These are phyloP conservation scores for Atalantia buxifolia DNA, from an alignment of 345 rosid species.

Conservation along the genomic window DNA sequence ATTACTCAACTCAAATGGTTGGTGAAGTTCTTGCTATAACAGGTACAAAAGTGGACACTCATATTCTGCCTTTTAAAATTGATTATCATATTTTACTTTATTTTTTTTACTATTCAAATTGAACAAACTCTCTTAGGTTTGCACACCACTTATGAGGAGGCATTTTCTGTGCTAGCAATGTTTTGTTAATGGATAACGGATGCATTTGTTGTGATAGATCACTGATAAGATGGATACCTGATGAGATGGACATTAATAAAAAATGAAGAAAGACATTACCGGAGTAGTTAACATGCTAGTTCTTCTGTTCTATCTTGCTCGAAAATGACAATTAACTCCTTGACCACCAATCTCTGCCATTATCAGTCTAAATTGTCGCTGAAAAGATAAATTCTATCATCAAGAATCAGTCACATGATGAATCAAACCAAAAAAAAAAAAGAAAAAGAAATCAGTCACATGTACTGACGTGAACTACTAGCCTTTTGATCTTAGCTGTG, in stretches of 20 bases:
- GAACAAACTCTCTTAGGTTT: neutral
- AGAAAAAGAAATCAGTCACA: too few relatives aligned
- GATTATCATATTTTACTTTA: too few relatives aligned
- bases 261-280: neutral
- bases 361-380: too few relatives aligned
- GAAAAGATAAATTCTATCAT: too few relatives aligned
- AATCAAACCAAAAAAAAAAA: too few relatives aligned
- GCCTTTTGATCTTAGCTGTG: too few relatives aligned
- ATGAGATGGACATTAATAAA: neutral
- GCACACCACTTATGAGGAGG: neutral
- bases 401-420: too few relatives aligned
- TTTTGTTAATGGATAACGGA: neutral
- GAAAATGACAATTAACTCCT: too few relatives aligned
- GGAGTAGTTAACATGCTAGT: too few relatives aligned
- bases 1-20: conserved; percentile 56
- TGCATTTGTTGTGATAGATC: neutral
- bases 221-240: neutral
- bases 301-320: too few relatives aligned
- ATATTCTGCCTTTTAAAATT: neutral
- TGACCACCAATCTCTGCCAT: too few relatives aligned
- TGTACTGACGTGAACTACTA: too few relatives aligned
- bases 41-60: conserved; percentile 38
- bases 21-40: conserved; percentile 77
- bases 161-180: neutral
- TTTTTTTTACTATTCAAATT: neutral